phyloP scores from a whole-genome alignment of 2,329 filamentous ascomycete species.

The Xylaria arbuscula region DNA sequence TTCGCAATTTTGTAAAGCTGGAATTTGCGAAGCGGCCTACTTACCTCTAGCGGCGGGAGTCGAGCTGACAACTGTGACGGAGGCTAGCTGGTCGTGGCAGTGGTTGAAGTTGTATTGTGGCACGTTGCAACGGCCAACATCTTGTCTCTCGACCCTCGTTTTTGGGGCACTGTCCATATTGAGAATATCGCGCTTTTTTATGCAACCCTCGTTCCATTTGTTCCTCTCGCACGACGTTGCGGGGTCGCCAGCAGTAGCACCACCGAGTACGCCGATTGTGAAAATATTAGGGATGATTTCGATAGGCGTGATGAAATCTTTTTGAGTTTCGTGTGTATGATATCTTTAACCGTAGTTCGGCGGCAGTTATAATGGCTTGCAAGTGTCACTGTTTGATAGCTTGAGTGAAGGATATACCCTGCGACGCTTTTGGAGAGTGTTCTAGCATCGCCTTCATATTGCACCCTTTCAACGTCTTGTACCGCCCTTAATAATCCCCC shows the following conservation, averaged over 20 bases:
- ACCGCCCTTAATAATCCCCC: not conserved
- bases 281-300: no score
- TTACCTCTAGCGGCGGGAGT: not conserved
- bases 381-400: conserved; percentile 40
- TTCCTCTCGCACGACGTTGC: not conserved
- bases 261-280: not conserved
- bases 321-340: no score
- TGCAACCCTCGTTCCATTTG: not conserved
- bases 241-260: conserved; percentile 2
- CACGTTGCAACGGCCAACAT: not conserved
- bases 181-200: not conserved
- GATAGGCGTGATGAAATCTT: no score
- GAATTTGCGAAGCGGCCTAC: no score
- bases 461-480: conserved; percentile 14
- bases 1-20: no score
- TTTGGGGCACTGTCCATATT: not conserved
- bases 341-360: no score
- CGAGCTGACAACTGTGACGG: not conserved
- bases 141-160: not conserved
- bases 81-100: not conserved
- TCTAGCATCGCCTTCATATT: conserved; percentile 41
- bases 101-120: conserved; percentile 1
- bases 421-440: conserved; percentile 43
- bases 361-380: no score
- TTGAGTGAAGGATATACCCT: conserved; percentile 37